These are phyloP conservation scores for Ailanthus altissimus DNA, from an alignment of 345 rosid species.

Conservation along the genomic window DNA sequence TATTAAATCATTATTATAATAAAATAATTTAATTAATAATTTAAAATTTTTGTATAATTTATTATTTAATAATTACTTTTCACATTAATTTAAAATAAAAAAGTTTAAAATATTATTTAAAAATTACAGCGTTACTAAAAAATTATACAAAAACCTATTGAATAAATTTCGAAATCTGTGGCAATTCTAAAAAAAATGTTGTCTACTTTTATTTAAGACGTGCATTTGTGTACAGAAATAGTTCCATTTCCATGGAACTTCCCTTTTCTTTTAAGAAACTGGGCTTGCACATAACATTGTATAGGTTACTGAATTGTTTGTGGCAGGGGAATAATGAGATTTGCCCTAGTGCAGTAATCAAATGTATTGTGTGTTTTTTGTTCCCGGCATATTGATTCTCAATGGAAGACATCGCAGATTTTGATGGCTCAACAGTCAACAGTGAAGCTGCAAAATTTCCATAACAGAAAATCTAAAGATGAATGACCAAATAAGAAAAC, in stretches of 20 bases:
- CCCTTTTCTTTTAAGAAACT: not conserved
- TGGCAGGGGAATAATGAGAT: not conserved
- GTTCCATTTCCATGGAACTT: not conserved
- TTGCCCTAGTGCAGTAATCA: not conserved
- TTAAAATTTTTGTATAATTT: no score
- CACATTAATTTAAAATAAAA: no score
- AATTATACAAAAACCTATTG: no score
- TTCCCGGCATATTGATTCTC: not conserved
- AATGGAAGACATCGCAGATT: not conserved
- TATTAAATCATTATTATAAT: no score
- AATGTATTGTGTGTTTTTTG: not conserved
- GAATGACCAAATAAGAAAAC: no score
- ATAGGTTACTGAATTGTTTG: not conserved
- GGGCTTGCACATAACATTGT: not conserved
- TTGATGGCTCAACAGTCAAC: not conserved
- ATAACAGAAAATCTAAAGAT: not conserved
- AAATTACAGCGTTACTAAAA: no score
- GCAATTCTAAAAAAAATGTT: no score
- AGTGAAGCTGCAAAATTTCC: not conserved
- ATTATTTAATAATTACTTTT: no score
- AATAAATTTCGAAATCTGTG: no score
- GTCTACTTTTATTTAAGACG: no score
- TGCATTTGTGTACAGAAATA: not conserved
- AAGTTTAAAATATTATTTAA: no score
- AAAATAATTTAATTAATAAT: no score